Conservation (phyloP, 148 eudicot genomes). For the Vaccinium myrtillus region DNA sequence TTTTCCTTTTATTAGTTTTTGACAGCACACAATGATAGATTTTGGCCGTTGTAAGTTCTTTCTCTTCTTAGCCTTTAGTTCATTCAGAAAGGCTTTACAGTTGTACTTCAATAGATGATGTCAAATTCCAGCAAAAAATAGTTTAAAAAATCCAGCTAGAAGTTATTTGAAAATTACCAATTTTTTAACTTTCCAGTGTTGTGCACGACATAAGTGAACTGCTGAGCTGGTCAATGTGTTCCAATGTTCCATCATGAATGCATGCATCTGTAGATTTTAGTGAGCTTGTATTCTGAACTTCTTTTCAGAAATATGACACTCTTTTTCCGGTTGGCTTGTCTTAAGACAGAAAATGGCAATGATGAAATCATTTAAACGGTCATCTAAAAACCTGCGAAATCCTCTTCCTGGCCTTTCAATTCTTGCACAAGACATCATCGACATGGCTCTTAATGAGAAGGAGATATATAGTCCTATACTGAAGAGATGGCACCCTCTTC, state of each 20-base stretch:
- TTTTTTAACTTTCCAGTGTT: neutral
- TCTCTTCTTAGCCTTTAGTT: neutral
- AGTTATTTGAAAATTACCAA: neutral
- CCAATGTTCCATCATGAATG: neutral
- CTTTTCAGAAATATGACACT: neutral
- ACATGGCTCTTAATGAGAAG: conserved; percentile 80
- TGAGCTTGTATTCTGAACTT: conserved; percentile 2
- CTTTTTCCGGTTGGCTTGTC: conserved; percentile 17
- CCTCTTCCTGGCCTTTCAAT: conserved; percentile 71
- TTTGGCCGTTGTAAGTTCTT: neutral
- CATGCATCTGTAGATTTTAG: neutral
- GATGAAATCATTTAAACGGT: conserved; percentile 57
- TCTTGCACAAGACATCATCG: conserved; percentile 85
- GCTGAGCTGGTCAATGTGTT: neutral
- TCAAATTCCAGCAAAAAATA: neutral
- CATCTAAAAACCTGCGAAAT: conserved; percentile 55
- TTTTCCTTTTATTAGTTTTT: conserved; percentile 1
- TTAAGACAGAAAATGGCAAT: conserved; percentile 78
- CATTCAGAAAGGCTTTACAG: neutral
- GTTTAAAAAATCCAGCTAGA: neutral
- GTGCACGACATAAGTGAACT: neutral
- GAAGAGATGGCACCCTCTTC: conserved; percentile 90
- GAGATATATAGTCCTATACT: conserved; percentile 82
- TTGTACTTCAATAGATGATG: neutral
- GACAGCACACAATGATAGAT: neutral